Evolutionary conservation across 805 yeast genomes (phyloP).

Genomic region (Komagataella phaffii): DNA sequence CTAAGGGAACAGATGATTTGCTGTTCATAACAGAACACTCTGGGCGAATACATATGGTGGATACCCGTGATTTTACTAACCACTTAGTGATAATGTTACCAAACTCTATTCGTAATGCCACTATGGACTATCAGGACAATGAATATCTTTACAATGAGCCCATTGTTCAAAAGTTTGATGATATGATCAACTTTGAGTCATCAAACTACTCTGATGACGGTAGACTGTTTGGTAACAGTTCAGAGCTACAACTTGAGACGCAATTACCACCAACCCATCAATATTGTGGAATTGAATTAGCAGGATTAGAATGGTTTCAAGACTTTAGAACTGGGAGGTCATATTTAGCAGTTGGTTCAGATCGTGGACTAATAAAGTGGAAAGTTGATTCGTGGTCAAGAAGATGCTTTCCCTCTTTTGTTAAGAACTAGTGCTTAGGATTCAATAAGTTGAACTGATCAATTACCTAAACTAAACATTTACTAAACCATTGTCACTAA

Average conservation of each 20-base stretch:
- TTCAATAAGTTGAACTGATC: not conserved
- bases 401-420: constrained; percentile 45
- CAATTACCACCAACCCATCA: constrained; percentile 3
- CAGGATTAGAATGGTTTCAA: constrained; percentile 49
- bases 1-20: constrained; percentile 61
- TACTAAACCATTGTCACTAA: constrained; percentile 55
- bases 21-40: constrained; percentile 72
- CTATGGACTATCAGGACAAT: not conserved
- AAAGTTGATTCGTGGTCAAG: constrained; percentile 52
- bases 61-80: constrained; percentile 56
- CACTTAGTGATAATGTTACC: constrained; percentile 72
- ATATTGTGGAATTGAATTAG: constrained; percentile 23
- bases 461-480: not conserved
- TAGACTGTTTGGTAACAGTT: constrained; percentile 12
- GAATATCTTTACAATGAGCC: not conserved
- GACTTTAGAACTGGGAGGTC: constrained; percentile 21
- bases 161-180: not conserved
- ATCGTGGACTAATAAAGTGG: constrained; percentile 60
- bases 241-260: not conserved
- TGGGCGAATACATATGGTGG: constrained; percentile 77
- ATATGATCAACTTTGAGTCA: not conserved
- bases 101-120: constrained; percentile 16
- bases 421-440: not conserved
- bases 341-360: constrained; percentile 45
- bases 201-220: not conserved